Conservation (phyloP, 148 eudicot genomes). For the Vaccinium macrocarpon region DNA sequence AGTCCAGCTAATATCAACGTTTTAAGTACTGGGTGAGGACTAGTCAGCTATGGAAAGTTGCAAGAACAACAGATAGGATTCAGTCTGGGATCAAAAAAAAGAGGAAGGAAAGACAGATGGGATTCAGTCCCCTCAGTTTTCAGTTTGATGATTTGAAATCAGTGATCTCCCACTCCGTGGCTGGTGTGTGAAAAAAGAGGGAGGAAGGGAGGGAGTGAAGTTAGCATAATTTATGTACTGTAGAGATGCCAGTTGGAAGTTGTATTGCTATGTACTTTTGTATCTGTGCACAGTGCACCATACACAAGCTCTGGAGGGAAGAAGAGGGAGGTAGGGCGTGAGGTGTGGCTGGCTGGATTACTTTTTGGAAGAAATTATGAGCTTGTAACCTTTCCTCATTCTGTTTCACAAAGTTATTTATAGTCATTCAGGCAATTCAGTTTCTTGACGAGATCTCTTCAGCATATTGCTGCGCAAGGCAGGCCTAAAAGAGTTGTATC, state of each 20-base stretch:
- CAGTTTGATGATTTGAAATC: neutral
- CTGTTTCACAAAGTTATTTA: neutral
- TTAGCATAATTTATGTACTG: too few relatives aligned
- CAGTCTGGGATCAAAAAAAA: neutral
- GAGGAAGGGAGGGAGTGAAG: neutral
- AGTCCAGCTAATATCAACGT: slow-evolving; percentile 13
- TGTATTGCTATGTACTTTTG: neutral
- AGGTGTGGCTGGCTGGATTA: neutral
- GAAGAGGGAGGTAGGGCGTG: neutral
- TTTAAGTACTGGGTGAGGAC: neutral
- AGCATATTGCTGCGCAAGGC: neutral
- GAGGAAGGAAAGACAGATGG: neutral
- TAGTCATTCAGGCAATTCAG: neutral
- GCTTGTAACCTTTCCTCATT: neutral
- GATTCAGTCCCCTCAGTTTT: neutral
- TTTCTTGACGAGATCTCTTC: neutral
- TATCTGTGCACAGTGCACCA: neutral
- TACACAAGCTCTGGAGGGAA: neutral
- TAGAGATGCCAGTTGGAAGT: neutral
- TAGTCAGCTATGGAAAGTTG: slow-evolving; percentile 11
- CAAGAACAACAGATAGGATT: neutral
- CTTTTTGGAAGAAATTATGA: neutral
- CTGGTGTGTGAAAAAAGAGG: neutral
- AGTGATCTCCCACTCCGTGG: neutral
- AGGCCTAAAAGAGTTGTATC: neutral